phyloP scores from a whole-genome alignment of 495 filamentous ascomycete species.

The Xanthoparmelia taractica region DNA sequence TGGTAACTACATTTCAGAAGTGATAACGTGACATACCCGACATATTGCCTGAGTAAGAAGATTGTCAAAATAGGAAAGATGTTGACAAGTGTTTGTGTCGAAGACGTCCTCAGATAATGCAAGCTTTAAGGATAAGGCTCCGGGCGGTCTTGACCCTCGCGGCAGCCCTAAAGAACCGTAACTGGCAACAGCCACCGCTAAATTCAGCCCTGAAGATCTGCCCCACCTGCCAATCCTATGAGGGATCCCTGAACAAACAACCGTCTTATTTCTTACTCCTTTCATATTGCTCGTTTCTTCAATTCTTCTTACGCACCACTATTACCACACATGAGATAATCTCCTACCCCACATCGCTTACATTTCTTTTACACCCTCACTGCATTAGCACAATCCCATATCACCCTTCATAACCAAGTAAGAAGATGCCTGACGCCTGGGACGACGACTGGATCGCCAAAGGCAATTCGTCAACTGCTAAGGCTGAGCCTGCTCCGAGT shows the following conservation, averaged over 20 bases:
- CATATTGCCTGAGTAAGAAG: conserved; percentile 4
- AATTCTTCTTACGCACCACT: background rate
- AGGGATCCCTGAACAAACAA: background rate
- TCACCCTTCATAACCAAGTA: conserved; percentile 26
- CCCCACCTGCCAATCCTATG: background rate
- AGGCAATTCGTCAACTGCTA: conserved; percentile 48
- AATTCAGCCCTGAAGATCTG: background rate
- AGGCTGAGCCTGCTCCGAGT: conserved; percentile 19
- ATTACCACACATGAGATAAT: background rate
- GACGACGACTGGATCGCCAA: conserved; percentile 81
- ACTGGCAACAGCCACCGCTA: background rate
- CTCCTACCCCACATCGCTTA: background rate
- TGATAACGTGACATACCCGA: conserved; percentile 10
- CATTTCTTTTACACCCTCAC: background rate
- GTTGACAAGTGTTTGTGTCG: background rate
- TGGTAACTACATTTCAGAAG: background rate
- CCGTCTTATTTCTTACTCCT: background rate
- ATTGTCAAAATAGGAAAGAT: background rate
- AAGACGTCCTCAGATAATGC: background rate
- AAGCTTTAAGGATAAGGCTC: background rate
- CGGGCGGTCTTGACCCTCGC: background rate
- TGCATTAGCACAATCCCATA: background rate
- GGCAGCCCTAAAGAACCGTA: background rate
- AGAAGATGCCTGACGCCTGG: conserved; percentile 69
- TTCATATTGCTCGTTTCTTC: background rate